Evolutionary conservation across 2,329 filamentous ascomycete species (phyloP).

Genomic region (Diaporthe nobilis): DNA sequence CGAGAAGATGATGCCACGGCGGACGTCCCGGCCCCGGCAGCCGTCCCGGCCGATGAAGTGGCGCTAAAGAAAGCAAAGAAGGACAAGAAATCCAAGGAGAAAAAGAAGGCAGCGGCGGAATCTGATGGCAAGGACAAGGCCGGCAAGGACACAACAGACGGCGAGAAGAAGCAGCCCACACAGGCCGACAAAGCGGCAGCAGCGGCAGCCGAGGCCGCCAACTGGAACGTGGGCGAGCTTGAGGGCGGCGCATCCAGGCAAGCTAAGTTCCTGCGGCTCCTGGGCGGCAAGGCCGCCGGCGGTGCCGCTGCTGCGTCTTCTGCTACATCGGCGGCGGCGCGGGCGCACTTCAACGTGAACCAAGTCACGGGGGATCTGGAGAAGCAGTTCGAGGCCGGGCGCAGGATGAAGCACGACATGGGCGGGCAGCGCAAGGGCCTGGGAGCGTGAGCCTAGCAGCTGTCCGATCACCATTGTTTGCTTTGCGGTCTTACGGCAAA

Average conservation of each 20-base stretch:
- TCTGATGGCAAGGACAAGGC: constrained; percentile 40
- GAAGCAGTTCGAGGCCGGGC: constrained; percentile 69
- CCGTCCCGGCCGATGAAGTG: constrained; percentile 47
- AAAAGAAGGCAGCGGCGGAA: constrained; percentile 44
- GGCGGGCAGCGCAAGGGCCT: constrained; percentile 66
- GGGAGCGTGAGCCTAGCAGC: constrained; percentile 58
- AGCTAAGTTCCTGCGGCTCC: constrained; percentile 69
- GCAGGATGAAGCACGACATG: constrained; percentile 68
- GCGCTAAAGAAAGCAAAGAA: constrained; percentile 61
- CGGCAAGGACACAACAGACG: constrained; percentile 38
- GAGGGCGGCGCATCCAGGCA: constrained; percentile 66
- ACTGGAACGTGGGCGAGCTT: constrained; percentile 68
- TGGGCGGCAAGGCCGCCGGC: constrained; percentile 66
- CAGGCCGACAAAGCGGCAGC: constrained; percentile 45
- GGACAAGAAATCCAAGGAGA: constrained; percentile 48
- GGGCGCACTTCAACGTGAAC: constrained; percentile 51
- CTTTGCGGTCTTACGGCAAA: background rate
- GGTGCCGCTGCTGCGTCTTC: constrained; percentile 42
- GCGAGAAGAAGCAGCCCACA: constrained; percentile 41
- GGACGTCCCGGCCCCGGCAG: constrained; percentile 46
- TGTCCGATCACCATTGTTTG: background rate
- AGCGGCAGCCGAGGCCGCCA: constrained; percentile 51
- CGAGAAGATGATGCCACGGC: constrained; percentile 43
- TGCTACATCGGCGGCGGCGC: constrained; percentile 39
- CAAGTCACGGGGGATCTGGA: constrained; percentile 68